These are phyloP conservation scores for Phialophora tarda DNA, from an alignment of 2,329 filamentous ascomycete genomes.

Conservation along the genomic window DNA sequence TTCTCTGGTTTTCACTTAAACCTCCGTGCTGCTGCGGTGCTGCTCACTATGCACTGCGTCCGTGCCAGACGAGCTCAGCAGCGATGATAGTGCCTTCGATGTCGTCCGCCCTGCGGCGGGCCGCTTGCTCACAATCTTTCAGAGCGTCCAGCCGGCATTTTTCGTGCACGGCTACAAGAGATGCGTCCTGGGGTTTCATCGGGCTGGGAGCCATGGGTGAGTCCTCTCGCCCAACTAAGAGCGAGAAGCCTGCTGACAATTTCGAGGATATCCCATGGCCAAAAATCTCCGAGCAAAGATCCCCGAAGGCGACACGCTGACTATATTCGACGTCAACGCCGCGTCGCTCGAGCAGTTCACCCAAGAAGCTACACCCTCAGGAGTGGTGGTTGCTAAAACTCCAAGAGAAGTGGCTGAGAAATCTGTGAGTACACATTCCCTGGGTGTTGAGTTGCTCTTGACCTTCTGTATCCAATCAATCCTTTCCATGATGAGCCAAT, in stretches of 20 bases:
- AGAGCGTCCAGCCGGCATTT: conserved; percentile 46
- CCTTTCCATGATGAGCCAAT: conserved; percentile 58
- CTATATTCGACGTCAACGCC: conserved; percentile 70
- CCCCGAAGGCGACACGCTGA: conserved; percentile 64
- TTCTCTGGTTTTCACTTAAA: conserved; percentile 10
- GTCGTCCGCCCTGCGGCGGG: conserved; percentile 30
- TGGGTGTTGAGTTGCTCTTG: neutral
- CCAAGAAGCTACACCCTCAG: conserved; percentile 56
- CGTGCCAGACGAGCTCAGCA: conserved; percentile 36
- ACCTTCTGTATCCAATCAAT: neutral
- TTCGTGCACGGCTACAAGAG: conserved; percentile 52
- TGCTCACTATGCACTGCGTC: conserved; percentile 28
- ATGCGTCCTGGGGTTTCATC: conserved; percentile 64
- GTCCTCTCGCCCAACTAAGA: neutral
- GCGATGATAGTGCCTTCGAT: conserved; percentile 33
- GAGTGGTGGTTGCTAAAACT: conserved; percentile 62
- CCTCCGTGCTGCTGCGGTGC: conserved; percentile 16
- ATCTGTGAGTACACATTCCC: conserved; percentile 59
- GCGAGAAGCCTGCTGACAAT: conserved; percentile 19
- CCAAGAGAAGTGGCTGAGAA: conserved; percentile 69
- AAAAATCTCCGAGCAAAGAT: conserved; percentile 72
- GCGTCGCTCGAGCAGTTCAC: conserved; percentile 62
- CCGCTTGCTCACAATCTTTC: conserved; percentile 15
- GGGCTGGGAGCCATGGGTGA: conserved; percentile 67
- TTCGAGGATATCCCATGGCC: conserved; percentile 72